These are phyloP conservation scores for Francoa sonchifolia DNA, from an alignment of 441 rosid genomes.

Conservation along the genomic window DNA sequence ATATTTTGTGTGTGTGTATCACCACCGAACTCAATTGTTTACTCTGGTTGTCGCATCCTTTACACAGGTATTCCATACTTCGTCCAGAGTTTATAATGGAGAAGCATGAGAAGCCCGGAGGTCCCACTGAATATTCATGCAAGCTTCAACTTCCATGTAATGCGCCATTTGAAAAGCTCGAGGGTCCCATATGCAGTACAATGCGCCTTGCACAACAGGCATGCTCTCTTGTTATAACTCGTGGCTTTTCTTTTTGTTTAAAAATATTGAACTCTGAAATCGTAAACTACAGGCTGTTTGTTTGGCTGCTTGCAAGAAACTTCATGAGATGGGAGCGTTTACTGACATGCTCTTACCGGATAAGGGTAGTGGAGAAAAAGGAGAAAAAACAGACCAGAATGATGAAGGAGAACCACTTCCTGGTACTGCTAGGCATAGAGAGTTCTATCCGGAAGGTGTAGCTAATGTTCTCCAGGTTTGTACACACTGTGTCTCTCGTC, in stretches of 20 bases:
- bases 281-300: slow-evolving; percentile 73
- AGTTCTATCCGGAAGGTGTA: slow-evolving; percentile 99
- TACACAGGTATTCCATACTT: slow-evolving; percentile 77
- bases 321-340: slow-evolving; percentile 99
- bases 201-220: slow-evolving; percentile 99
- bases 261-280: too few relatives aligned
- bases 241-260: too few relatives aligned
- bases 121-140: slow-evolving; percentile 91
- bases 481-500: slow-evolving; percentile 9
- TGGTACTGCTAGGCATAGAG: slow-evolving; percentile 97
- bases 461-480: slow-evolving; percentile 79
- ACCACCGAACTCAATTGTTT: too few relatives aligned
- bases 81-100: slow-evolving; percentile 94
- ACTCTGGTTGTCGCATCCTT: slow-evolving; percentile 10
- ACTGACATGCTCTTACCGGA: slow-evolving; percentile 98
- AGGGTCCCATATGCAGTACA: slow-evolving; percentile 87
- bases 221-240: slow-evolving; percentile 13
- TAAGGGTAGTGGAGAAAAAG: slow-evolving; percentile 90
- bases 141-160: slow-evolving; percentile 97
- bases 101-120: slow-evolving; percentile 82
- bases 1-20: too few relatives aligned
- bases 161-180: slow-evolving; percentile 95
- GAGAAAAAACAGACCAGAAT: slow-evolving; percentile 62
- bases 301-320: slow-evolving; percentile 97
- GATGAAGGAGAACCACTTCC: slow-evolving; percentile 97